Conservation (phyloP, 129 eudicot genomes). For the Flaveria sonorensis region DNA sequence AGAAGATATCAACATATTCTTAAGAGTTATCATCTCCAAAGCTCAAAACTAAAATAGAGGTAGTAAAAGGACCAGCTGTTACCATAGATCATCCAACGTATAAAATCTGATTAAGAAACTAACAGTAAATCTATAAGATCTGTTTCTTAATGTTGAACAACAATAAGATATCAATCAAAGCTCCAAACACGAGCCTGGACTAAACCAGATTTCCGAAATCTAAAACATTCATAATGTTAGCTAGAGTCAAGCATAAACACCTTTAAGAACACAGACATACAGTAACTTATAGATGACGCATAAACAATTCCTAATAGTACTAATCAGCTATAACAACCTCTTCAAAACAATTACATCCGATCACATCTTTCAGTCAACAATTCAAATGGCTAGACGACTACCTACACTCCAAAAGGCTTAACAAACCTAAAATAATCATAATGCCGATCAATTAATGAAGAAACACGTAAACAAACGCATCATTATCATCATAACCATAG, state of each 20-base stretch:
- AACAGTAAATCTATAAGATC: background rate
- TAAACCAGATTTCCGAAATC: constrained; percentile 9
- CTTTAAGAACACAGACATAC: background rate
- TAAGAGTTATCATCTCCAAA: background rate
- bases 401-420: background rate
- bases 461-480: background rate
- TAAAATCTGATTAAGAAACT: constrained; percentile 8
- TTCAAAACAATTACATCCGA: background rate
- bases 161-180: constrained; percentile 9
- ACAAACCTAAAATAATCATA: background rate
- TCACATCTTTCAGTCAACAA: background rate
- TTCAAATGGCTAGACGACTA: background rate
- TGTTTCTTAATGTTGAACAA: background rate
- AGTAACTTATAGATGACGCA: constrained; percentile 12
- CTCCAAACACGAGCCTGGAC: constrained; percentile 17
- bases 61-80: background rate
- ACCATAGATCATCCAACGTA: background rate
- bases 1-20: constrained; percentile 11
- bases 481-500: background rate
- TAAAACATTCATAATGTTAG: background rate
- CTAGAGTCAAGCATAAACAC: constrained; percentile 8
- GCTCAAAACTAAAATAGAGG: background rate
- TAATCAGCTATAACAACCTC: constrained; percentile 1
- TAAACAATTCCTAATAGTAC: constrained; percentile 2
- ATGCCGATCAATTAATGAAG: background rate